phyloP scores from a whole-genome alignment of 1,284 basidiomycete species.

The Tranzscheliella williamsii region DNA sequence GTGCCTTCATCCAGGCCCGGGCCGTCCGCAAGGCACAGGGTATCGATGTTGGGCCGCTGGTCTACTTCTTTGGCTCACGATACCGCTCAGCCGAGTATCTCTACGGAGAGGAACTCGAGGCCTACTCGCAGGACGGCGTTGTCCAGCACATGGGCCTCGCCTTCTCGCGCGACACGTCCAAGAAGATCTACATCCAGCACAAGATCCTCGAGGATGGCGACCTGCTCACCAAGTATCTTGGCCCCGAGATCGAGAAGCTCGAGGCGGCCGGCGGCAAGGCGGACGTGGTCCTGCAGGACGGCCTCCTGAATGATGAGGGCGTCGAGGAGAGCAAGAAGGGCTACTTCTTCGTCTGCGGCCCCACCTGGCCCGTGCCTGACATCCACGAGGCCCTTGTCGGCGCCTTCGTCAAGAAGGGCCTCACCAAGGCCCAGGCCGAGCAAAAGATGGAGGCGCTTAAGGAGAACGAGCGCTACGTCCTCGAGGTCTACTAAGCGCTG shows the following conservation, averaged over 20 bases:
- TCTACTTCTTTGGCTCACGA: conserved; percentile 98
- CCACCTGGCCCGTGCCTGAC: conserved; percentile 97
- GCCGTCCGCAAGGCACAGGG: conserved; percentile 79
- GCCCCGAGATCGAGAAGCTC: conserved; percentile 66
- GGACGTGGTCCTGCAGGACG: conserved; percentile 64
- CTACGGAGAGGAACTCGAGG: conserved; percentile 82
- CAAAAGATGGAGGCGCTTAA: conserved; percentile 86
- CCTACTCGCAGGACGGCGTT: conserved; percentile 75
- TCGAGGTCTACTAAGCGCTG: conserved; percentile 74
- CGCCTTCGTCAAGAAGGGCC: conserved; percentile 73
- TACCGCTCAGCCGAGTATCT: conserved; percentile 93
- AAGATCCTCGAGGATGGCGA: conserved; percentile 91
- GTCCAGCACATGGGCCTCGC: conserved; percentile 89
- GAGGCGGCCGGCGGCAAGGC: conserved; percentile 59
- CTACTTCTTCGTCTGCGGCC: conserved; percentile 95
- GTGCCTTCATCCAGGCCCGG: conserved; percentile 94
- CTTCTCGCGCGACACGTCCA: conserved; percentile 87
- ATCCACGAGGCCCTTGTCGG: conserved; percentile 88
- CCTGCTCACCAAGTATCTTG: conserved; percentile 68
- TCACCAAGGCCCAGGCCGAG: conserved; percentile 73
- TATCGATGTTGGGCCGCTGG: conserved; percentile 80
- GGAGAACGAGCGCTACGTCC: conserved; percentile 94
- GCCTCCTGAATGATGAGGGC: conserved; percentile 57
- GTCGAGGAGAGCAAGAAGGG: conserved; percentile 48
- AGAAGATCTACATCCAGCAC: conserved; percentile 98